Evolutionary conservation across 139 green algal species (phyloP).

Genomic region (Trebouxia sp.): DNA sequence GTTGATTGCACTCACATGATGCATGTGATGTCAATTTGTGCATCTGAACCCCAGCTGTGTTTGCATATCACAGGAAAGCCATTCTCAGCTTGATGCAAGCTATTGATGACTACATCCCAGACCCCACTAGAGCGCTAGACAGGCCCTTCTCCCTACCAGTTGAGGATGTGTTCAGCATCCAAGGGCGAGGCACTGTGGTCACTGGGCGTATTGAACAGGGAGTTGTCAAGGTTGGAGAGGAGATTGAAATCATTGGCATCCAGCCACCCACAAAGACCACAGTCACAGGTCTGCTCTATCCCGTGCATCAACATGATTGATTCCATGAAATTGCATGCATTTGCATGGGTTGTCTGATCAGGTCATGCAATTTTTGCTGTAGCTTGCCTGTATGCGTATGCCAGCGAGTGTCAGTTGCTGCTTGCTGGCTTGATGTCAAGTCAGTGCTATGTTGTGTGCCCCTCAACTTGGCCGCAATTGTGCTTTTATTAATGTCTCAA

Average conservation of each 20-base stretch:
- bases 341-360: background rate
- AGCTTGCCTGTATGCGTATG: too few relatives aligned
- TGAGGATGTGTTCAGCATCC: constrained; percentile 98
- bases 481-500: too few relatives aligned
- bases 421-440: background rate
- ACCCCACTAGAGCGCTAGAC: constrained; percentile 85
- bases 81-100: constrained; percentile 92
- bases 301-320: background rate
- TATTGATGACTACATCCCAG: constrained; percentile 84
- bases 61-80: constrained; percentile 55
- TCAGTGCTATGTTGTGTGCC: too few relatives aligned
- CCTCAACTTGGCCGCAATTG: too few relatives aligned
- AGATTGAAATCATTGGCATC: constrained; percentile 95
- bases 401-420: too few relatives aligned
- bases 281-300: constrained; percentile 74
- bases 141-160: constrained; percentile 98
- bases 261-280: constrained; percentile 75
- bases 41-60: background rate
- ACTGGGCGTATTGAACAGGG: constrained; percentile 95
- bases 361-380: background rate
- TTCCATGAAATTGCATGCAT: background rate
- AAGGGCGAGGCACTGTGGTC: constrained; percentile 92
- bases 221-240: constrained; percentile 89
- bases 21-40: too few relatives aligned
- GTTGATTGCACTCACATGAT: too few relatives aligned